A percentile compares a stretch with the other conserved stretches of the same genome.
Evolutionary conservation across 2,329 filamentous ascomycete species (phyloP).

Genomic region (Aspergillus sp.): DNA sequence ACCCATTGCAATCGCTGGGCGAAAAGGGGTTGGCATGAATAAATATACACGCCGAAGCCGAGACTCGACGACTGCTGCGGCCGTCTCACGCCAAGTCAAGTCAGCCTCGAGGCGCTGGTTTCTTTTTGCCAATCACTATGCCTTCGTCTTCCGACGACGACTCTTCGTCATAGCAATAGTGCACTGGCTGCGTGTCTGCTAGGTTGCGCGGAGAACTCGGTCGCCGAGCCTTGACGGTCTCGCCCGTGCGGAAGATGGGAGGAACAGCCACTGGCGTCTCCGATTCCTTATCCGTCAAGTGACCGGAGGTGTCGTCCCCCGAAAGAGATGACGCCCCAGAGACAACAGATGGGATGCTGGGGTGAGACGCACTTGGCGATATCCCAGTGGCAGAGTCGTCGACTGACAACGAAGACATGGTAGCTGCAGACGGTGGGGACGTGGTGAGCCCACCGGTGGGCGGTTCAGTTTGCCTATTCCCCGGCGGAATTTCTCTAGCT

Average conservation of each 20-base stretch:
- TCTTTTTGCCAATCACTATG: conserved; percentile 31
- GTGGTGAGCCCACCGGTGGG: conserved; percentile 18
- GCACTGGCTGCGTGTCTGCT: conserved; percentile 30
- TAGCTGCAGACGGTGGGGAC: conserved; percentile 36
- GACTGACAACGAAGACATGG: conserved; percentile 38
- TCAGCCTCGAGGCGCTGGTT: conserved; percentile 13
- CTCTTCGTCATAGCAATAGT: conserved; percentile 35
- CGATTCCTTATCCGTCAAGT: conserved; percentile 16
- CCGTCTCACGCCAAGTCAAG: neutral
- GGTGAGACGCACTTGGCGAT: conserved; percentile 39
- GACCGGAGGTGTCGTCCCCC: conserved; percentile 23
- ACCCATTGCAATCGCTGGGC: neutral
- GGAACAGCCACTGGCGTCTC: conserved; percentile 20
- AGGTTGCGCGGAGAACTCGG: conserved; percentile 12
- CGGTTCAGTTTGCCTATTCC: conserved; percentile 10
- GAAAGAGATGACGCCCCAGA: conserved; percentile 39
- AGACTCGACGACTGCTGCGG: neutral
- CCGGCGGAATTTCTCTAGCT: conserved; percentile 8
- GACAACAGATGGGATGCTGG: conserved; percentile 37
- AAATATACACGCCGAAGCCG: neutral
- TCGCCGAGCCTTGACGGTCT: conserved; percentile 30
- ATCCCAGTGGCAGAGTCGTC: conserved; percentile 39
- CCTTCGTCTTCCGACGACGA: conserved; percentile 34
- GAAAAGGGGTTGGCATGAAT: neutral
- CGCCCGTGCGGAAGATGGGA: conserved; percentile 33